phyloP scores from a whole-genome alignment of 106 monocot species.

The Ottelia alismoides region DNA sequence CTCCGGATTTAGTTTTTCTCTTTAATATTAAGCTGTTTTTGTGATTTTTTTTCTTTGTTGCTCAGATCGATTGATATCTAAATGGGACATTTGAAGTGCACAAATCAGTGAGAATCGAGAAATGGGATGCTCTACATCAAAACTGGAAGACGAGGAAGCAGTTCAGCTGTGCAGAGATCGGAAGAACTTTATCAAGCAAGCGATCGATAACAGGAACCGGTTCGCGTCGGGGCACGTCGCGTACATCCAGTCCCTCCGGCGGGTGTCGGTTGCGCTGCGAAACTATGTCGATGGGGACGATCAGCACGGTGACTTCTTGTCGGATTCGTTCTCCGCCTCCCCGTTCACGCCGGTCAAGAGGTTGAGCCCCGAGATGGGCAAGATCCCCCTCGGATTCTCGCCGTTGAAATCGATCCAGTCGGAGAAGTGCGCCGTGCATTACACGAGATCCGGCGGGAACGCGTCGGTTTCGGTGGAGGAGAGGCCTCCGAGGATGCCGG shows the following conservation, averaged over 20 bases:
- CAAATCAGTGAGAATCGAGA: constrained; percentile 1
- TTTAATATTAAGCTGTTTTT: too few relatives aligned
- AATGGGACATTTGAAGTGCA: too few relatives aligned
- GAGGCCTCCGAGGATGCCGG: not conserved
- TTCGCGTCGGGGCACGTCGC: constrained; percentile 49
- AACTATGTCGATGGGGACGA: constrained; percentile 41
- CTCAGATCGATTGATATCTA: too few relatives aligned
- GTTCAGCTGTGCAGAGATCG: constrained; percentile 69
- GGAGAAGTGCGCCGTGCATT: too few relatives aligned
- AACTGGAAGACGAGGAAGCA: constrained; percentile 22
- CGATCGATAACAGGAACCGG: constrained; percentile 41
- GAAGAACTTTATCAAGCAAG: constrained; percentile 65
- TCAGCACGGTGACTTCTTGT: constrained; percentile 10
- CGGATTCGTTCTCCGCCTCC: constrained; percentile 21
- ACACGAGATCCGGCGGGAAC: too few relatives aligned
- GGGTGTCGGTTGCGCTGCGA: constrained; percentile 51
- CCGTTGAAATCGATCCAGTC: too few relatives aligned
- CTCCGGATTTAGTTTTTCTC: too few relatives aligned
- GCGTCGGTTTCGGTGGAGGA: constrained; percentile 11
- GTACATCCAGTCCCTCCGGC: constrained; percentile 48
- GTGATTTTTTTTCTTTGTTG: too few relatives aligned
- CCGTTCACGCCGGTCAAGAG: constrained; percentile 29
- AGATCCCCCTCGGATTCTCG: too few relatives aligned
- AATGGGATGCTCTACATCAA: constrained; percentile 86
- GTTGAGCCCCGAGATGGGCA: too few relatives aligned